Base-by-base conservation (phyloP, 306 rosid species). In the Hippophae gyantsensis region DNA sequence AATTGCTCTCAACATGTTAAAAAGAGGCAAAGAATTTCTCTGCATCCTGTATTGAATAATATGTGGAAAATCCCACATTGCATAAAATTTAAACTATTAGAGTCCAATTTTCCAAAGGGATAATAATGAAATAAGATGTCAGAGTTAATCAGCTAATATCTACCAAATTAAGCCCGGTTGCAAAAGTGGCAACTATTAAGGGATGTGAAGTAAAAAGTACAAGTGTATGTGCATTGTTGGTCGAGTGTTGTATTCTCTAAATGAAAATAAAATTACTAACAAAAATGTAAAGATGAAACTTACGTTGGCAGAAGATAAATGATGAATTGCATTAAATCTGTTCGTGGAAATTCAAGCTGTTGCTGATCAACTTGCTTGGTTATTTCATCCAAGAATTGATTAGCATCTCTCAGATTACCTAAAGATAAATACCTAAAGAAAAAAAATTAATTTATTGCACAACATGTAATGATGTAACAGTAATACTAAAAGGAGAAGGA, bases 321-420 rank as follows among this genome's bases (percentile, higher is more conserved):
- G 74, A 82, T 72, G 78, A 86, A 84, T 80, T 82, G 94, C 70
- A 76, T 86, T 83, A 93, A 72, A 53, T 93, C 82, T 23, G 97
- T 76, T 67, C 61, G 63, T 45, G 87, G 94, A 72, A 88, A 55
- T 43, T 70, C 82, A 52, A 70, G 77, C 77, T 74, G 67, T 25
- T 69, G 63, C 45, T 84, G 42, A 65, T 74, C 75, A 60, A 55
- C 79, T 73, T 78, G 85, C 61, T 66, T 80, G 82, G 82, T 82
- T 68, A 93, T 65, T 85, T 88, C 99, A 5, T 88, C 89, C 80
- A 88, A 51, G 57, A 93, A 74, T 59, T 13, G 9, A 82, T 88
- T 93, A 49, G 99, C 97, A 75, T 88, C 97, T 74, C 82, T 86
- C 60, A 86, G 77, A 81, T 93, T 88, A 69, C 99, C 94, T 50